Percentiles rank a stretch among this genome's conserved stretches.
Conservation (phyloP, 108 stramenopile species). For the Cylindrotheca fusiformis region DNA sequence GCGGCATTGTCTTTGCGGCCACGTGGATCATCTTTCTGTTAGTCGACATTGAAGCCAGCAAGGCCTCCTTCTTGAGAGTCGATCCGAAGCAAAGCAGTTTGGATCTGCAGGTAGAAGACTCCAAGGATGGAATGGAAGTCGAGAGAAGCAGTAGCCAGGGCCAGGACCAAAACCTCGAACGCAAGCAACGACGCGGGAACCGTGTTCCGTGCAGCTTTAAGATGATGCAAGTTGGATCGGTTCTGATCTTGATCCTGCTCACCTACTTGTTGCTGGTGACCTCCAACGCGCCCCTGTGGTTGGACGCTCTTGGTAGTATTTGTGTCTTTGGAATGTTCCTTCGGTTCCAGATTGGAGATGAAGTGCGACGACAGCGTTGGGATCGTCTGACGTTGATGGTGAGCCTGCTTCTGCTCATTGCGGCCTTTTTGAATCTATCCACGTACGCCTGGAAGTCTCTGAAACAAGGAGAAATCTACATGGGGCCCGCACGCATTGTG, state of each 20-base stretch:
- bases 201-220: conserved; percentile 17
- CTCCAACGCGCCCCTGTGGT: conserved; percentile 16
- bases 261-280: conserved; percentile 42
- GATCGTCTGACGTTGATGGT: conserved; percentile 34
- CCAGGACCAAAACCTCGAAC: conserved; percentile 2
- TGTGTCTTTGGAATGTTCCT: conserved; percentile 35
- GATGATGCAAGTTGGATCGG: conserved; percentile 24
- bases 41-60: conserved; percentile 31
- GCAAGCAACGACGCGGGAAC: background rate
- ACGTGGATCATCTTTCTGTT: conserved; percentile 29
- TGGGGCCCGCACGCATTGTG: conserved; percentile 47
- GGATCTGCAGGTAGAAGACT: conserved; percentile 22
- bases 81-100: background rate
- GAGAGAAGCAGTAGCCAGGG: background rate
- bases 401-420: conserved; percentile 40
- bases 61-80: conserved; percentile 14
- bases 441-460: conserved; percentile 27
- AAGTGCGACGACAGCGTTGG: conserved; percentile 34
- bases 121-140: conserved; percentile 5
- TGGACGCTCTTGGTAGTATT: conserved; percentile 19
- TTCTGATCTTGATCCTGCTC: conserved; percentile 16
- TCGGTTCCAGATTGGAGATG: conserved; percentile 37
- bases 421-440: conserved; percentile 23
- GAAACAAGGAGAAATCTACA: conserved; percentile 40
- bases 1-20: conserved; percentile 12